These are phyloP conservation scores for Plasmodium inui DNA, from an alignment of 169 alveolate genomes.

Conservation along the genomic window DNA sequence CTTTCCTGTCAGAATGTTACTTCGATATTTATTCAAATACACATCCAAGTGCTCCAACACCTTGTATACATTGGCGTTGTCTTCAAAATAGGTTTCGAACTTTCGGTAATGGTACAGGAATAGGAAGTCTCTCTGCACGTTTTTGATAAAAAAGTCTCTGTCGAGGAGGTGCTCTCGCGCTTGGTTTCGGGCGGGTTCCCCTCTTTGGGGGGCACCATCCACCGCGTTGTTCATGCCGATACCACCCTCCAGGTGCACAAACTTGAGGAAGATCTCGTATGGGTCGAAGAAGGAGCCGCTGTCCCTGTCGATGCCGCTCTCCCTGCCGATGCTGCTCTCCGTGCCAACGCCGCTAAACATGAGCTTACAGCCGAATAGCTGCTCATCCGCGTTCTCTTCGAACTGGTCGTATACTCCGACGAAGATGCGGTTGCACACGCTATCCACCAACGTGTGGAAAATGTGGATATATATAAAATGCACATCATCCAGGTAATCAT, in stretches of 20 bases:
- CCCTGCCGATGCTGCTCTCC: too few species aligned
- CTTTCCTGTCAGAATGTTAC: conserved; percentile 32
- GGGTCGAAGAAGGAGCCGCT: conserved; percentile 39
- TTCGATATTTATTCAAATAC: conserved; percentile 59
- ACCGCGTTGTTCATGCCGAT: background rate
- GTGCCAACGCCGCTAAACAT: conserved; percentile 55
- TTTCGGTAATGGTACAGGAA: conserved; percentile 63
- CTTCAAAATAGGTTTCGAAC: conserved; percentile 53
- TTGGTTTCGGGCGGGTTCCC: background rate
- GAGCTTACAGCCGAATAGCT: conserved; percentile 15
- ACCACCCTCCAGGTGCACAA: background rate
- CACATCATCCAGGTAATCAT: conserved; percentile 50
- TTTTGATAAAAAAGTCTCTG: conserved; percentile 42
- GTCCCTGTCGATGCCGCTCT: conserved; percentile 41
- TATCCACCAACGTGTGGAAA: conserved; percentile 53
- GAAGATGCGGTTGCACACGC: conserved; percentile 52
- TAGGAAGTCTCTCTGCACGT: conserved; percentile 26
- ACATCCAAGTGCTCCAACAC: conserved; percentile 56
- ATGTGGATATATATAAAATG: conserved; percentile 45
- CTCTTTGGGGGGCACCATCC: background rate
- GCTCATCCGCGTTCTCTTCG: conserved; percentile 31
- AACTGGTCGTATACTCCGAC: conserved; percentile 43
- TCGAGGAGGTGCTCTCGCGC: background rate
- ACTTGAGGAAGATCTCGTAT: conserved; percentile 14
- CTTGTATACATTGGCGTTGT: conserved; percentile 43